phyloP scores from a whole-genome alignment of 2,329 filamentous ascomycete genomes.

The Didymella arachidicola region DNA sequence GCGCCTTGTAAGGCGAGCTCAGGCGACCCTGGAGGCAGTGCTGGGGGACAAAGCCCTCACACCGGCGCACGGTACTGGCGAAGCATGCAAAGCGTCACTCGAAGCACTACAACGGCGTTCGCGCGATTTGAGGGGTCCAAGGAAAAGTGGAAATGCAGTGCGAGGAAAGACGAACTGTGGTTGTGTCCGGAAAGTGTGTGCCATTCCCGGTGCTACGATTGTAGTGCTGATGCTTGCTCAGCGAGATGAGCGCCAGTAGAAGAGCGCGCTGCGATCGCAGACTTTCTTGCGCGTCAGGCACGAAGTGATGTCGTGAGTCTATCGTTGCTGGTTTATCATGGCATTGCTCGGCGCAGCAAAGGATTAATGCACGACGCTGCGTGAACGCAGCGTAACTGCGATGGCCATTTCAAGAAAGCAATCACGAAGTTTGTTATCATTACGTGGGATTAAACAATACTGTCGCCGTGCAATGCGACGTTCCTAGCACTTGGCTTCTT shows the following conservation, averaged over 20 bases:
- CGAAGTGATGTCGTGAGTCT: neutral
- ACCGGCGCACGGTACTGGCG: neutral
- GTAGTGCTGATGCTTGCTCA: constrained; percentile 1
- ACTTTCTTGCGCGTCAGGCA: neutral
- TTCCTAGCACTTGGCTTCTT: no score
- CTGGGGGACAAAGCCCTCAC: neutral
- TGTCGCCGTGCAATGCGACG: no score
- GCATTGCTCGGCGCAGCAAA: neutral
- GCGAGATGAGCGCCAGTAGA: neutral
- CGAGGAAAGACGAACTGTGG: neutral
- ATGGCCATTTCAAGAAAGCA: no score
- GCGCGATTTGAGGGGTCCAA: neutral
- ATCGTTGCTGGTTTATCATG: neutral
- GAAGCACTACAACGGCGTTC: no score
- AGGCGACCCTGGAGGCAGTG: constrained; percentile 19
- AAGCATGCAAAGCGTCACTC: neutral
- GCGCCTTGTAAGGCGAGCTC: constrained; percentile 14
- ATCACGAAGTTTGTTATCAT: no score
- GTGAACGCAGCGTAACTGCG: no score
- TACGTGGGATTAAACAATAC: no score
- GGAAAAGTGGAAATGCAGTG: neutral
- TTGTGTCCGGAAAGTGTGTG: neutral
- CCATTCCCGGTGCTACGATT: neutral
- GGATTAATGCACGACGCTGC: no score
- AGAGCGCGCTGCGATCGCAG: neutral